Base-by-base conservation (phyloP, 2,329 filamentous ascomycete species). In the Phialocephala sp. region DNA sequence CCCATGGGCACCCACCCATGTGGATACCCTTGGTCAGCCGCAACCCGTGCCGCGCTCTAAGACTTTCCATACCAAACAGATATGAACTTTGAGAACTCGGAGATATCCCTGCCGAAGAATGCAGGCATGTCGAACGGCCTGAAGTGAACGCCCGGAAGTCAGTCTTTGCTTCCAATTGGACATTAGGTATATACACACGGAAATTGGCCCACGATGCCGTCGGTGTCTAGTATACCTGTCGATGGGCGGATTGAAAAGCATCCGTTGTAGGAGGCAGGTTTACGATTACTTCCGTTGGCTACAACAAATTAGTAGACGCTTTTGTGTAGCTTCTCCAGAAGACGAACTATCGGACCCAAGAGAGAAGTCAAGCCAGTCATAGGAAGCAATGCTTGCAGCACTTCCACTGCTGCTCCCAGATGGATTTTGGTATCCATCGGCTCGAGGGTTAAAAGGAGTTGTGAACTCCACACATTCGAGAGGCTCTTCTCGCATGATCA, bases 351-450 rank as follows among this genome's bases (percentile, higher is more conserved):
- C 43, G 4, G 43, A 47, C 3, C 43, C 43, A 15, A 47, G 2
- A 22, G 18, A 18, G n/a, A 47, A n/a, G 43, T 47, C 43, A 8
- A 47, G 15, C 89, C 18, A 91, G 78, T 0, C 87, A 20, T 58
- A 41, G 5, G 55, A 58, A 4, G 86, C 55, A 37, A 58, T 41
- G 20, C 2, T 15, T 12, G 35, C 55, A n/a, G 32, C 55, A 58
- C 55, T 58, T 4, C 55, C 55, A 41, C 14, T 2, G 22, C 55
- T 58, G 20, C 55, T 58, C 20, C 55, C 55, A 3, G 55, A 39
- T 39, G 55, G 55, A 22, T 8, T 4, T 14, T 58, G 55, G 22
- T 41, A 41, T 41, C 55, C 55, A 14, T 58, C 55, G 9, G 3
- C 55, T 2, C 55, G 6, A 22, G 55, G 55, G 14, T 58, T 58